Conservation (phyloP, 2,329 filamentous ascomycete genomes). For the Trichoderma harzianum region DNA sequence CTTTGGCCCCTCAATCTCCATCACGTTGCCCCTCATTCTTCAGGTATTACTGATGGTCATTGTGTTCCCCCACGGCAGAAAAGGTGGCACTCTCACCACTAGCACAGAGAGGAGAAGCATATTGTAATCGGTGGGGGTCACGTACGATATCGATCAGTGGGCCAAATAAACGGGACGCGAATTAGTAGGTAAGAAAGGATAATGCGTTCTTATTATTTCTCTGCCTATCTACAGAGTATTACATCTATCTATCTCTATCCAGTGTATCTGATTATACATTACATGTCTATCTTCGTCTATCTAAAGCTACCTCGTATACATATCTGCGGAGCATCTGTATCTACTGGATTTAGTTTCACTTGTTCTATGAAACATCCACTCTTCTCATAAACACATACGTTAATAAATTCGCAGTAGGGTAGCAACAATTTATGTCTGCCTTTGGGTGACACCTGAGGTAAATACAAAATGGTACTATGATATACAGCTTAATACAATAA, state of each 20-base stretch:
- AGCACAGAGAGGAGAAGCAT: neutral
- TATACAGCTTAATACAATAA: too few relatives aligned
- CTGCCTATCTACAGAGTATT: neutral
- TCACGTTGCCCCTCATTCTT: conserved; percentile 13
- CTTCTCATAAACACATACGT: neutral
- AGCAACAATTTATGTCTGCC: neutral
- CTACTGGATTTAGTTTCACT: neutral
- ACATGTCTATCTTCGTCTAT: neutral
- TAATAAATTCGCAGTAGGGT: neutral
- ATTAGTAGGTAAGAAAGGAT: neutral
- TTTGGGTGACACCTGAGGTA: neutral
- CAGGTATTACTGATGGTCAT: neutral
- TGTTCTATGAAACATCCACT: neutral
- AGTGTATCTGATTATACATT: neutral
- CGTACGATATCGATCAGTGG: neutral
- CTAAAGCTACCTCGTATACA: neutral
- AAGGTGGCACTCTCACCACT: neutral
- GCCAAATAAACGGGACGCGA: neutral
- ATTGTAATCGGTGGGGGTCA: conserved; percentile 6
- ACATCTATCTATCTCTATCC: neutral
- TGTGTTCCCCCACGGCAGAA: neutral
- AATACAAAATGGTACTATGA: neutral
- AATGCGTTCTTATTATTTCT: neutral
- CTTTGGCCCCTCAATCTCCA: neutral
- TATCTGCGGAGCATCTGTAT: neutral